phyloP scores from a whole-genome alignment of 2,329 filamentous ascomycete species.

The Arthrobotrys iridis region DNA sequence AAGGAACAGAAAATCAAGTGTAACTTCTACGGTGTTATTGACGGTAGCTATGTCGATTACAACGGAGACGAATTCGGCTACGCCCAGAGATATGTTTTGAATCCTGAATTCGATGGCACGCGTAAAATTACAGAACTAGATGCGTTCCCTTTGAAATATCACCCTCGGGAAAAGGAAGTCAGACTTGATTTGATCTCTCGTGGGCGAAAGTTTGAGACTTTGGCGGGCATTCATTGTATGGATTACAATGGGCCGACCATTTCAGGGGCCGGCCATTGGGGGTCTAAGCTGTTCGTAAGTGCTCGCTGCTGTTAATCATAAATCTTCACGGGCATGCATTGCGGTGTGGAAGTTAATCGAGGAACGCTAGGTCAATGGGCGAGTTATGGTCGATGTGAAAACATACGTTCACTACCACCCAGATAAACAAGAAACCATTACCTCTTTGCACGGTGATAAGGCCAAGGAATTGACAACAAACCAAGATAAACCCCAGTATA shows the following conservation, averaged over 20 bases:
- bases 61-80: slow-evolving; percentile 66
- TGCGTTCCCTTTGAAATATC: slow-evolving; percentile 64
- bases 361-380: slow-evolving; percentile 58
- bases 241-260: slow-evolving; percentile 61
- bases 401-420: slow-evolving; percentile 59
- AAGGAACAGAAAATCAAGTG: slow-evolving; percentile 60
- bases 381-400: slow-evolving; percentile 61
- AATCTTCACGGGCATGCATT: too few species aligned
- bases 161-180: slow-evolving; percentile 62
- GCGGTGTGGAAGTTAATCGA: slow-evolving; percentile 58
- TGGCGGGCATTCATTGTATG: slow-evolving; percentile 66
- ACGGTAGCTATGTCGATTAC: slow-evolving; percentile 65
- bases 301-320: neutral
- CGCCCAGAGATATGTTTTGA: slow-evolving; percentile 60
- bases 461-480: neutral
- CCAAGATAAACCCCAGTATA: slow-evolving; percentile 7
- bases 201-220: slow-evolving; percentile 64
- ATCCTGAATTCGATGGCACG: slow-evolving; percentile 64
- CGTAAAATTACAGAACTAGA: slow-evolving; percentile 63
- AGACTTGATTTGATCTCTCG: slow-evolving; percentile 61
- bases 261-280: slow-evolving; percentile 48
- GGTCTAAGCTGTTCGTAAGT: slow-evolving; percentile 52
- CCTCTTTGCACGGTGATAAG: slow-evolving; percentile 31
- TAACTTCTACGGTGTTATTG: slow-evolving; percentile 60
- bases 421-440: slow-evolving; percentile 22